These are phyloP conservation scores for Trypanosoma caninum DNA, from an alignment of 208 protist genomes.

Conservation along the genomic window DNA sequence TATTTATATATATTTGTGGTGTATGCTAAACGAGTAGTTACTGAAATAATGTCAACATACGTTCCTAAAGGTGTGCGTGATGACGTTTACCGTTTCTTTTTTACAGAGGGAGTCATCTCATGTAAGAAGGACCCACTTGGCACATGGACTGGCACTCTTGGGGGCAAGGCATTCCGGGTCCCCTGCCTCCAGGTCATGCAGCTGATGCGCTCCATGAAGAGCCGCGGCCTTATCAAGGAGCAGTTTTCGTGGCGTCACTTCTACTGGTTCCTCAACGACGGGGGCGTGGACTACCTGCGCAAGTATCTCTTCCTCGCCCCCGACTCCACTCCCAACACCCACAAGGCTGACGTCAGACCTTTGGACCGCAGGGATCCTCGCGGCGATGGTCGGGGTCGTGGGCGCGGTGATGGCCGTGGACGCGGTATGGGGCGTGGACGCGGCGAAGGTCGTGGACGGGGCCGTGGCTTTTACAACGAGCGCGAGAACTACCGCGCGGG, in stretches of 20 bases:
- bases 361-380: constrained; percentile 59
- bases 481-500: constrained; percentile 68
- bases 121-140: constrained; percentile 91
- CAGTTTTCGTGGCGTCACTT: constrained; percentile 93
- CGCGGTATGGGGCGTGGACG: constrained; percentile 38
- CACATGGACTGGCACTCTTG: constrained; percentile 79
- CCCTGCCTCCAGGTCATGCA: constrained; percentile 86
- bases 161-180: constrained; percentile 72
- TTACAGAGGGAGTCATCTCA: constrained; percentile 87
- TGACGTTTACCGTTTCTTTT: constrained; percentile 92
- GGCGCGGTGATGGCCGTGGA: constrained; percentile 40
- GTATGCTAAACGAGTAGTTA: no score
- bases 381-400: constrained; percentile 28
- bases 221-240: constrained; percentile 90
- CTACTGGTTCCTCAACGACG: constrained; percentile 94
- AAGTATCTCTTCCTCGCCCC: constrained; percentile 90
- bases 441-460: constrained; percentile 62
- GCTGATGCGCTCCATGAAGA: constrained; percentile 90
- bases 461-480: constrained; percentile 81
- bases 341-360: constrained; percentile 64
- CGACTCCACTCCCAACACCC: constrained; percentile 87
- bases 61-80: constrained; percentile 77
- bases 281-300: constrained; percentile 92
- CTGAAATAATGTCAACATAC: constrained; percentile 73
- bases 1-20: constrained; percentile 1